Evolutionary conservation across 768 basidiomycete genomes (phyloP).

Genomic region (Mycena amicta): DNA sequence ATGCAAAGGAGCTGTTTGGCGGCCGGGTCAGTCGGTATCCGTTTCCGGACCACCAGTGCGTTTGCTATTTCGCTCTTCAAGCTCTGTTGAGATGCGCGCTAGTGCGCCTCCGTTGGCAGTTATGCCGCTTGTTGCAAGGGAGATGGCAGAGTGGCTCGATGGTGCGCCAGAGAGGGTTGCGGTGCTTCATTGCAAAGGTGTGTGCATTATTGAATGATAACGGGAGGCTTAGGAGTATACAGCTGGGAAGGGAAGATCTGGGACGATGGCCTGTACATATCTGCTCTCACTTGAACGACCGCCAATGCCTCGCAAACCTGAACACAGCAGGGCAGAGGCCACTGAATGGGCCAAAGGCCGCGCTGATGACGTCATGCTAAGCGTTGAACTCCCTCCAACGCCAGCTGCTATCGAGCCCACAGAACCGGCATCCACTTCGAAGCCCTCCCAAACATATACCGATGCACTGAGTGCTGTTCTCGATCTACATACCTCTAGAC

Average conservation of each 20-base stretch:
- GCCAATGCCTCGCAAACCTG: conserved; percentile 42
- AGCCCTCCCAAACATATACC: too few species aligned
- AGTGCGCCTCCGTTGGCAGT: conserved; percentile 80
- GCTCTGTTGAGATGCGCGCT: not conserved
- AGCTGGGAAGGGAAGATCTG: conserved; percentile 86
- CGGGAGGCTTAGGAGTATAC: conserved; percentile 1
- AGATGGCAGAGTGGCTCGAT: conserved; percentile 74
- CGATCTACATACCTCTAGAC: conserved; percentile 66
- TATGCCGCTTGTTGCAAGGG: conserved; percentile 70
- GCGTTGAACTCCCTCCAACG: conserved; percentile 31
- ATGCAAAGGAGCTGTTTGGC: conserved; percentile 67
- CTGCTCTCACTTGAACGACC: conserved; percentile 60
- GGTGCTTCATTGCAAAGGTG: conserved; percentile 89
- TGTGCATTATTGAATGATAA: not conserved
- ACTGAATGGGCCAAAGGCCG: conserved; percentile 52
- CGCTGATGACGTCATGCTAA: conserved; percentile 52
- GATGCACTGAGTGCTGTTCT: conserved; percentile 58
- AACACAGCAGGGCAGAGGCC: conserved; percentile 13
- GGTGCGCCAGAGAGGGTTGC: conserved; percentile 68
- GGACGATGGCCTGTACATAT: conserved; percentile 84
- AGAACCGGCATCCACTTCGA: conserved; percentile 18
- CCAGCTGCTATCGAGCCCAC: conserved; percentile 6
- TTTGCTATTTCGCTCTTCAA: conserved; percentile 13
- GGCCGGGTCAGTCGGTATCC: conserved; percentile 83
- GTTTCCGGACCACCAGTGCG: conserved; percentile 89